phyloP scores from a whole-genome alignment of 2,329 filamentous ascomycete genomes.

The Xylariaceae sp. region DNA sequence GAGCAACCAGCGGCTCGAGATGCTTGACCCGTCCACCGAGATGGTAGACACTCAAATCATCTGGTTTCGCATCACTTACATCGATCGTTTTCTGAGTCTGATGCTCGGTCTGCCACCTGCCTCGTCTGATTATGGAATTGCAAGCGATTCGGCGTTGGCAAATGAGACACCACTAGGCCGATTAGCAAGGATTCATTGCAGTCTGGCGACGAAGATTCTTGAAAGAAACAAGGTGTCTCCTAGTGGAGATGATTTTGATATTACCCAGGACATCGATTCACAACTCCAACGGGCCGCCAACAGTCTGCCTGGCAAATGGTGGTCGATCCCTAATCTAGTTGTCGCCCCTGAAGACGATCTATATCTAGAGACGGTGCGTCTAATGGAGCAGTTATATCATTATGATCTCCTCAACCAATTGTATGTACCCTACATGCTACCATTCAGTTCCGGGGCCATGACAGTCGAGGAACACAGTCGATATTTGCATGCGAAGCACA shows the following conservation, averaged over 20 bases:
- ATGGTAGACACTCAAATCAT: not conserved
- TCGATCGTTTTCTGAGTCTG: not conserved
- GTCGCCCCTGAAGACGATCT: not conserved
- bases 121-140: not conserved
- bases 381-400: not conserved
- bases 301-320: not conserved
- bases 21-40: not conserved
- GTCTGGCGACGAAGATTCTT: not conserved
- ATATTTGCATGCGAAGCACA: not conserved
- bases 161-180: not conserved
- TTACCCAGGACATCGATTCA: not conserved
- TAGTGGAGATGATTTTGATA: conserved; percentile 7
- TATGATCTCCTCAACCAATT: not conserved
- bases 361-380: not conserved
- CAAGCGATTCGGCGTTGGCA: not conserved
- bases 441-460: not conserved
- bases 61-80: not conserved
- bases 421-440: not conserved
- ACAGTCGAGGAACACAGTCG: not conserved
- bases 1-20: not conserved
- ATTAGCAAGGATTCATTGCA: not conserved
- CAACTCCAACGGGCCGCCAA: not conserved
- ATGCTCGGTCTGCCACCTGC: not conserved
- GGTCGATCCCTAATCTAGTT: not conserved
- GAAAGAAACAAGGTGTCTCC: not conserved